Base-by-base conservation (phyloP, 768 basidiomycete species). In the Lentinula edodes region DNA sequence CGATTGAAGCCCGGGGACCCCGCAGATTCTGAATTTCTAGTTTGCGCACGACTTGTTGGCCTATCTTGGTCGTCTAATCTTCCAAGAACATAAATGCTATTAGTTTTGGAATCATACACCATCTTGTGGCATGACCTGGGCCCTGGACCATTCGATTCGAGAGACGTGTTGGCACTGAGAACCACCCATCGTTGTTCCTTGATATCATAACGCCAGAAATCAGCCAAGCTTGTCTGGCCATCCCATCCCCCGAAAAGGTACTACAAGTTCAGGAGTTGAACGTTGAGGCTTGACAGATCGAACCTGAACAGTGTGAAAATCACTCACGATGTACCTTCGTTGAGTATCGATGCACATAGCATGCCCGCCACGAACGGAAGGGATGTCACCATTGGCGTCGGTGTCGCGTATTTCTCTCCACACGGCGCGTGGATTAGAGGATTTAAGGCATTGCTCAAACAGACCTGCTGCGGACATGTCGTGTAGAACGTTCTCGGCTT, bases 161-260 rank as follows among this genome's bases (percentile, higher is more conserved):
- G 66, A 0, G 80, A 75, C 0, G 88, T 87, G 45, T 75, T 77
- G 20, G 77, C 75, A 62, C 85, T 85, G 48, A 91, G 74, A 18
- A 86, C 66, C 6, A 73, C 74, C 91, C 91, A 93, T 55, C 76
- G 75, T 55, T 86, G 82, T 8, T 79, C 74, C 36, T 73, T 75
- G 67, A 90, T 80, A 63, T 78, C 78, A 67, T 89, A 92, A 45
- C 79, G 76, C 91, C 91, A 93, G 63, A 92, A 88, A 70, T 93
- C 91, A 67, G 89, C 87, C 35, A 93, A 74, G 53, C 83, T 85
- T 62, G 81, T 84, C 59, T 83, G 72, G 1, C 91, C 90, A 63
- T 91, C 83, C 84, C 87, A 93, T 0, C 91, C 91, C 1, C 91
- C 91, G 58, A 91, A 84, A 20, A 93, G 78, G 68, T 92, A 92